Evolutionary conservation across 306 rosid genomes (phyloP).

Genomic region (Neltuma alba): DNA sequence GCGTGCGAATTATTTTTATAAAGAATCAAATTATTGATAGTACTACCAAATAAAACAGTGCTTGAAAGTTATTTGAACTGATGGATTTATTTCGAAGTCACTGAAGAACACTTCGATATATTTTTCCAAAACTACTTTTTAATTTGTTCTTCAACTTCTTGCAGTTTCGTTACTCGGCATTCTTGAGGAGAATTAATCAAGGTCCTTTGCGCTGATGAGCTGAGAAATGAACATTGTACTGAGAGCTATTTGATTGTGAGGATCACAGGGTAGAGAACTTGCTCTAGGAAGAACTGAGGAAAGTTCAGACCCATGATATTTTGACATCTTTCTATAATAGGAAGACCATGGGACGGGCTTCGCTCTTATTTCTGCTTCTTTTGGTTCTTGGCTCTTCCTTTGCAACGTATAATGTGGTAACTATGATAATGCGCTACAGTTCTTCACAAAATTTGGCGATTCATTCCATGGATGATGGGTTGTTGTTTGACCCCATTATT

Average conservation of each 20-base stretch:
- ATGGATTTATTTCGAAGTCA: conserved; percentile 1
- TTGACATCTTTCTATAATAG: conserved; percentile 46
- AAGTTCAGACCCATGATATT: conserved; percentile 41
- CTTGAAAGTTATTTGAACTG: conserved; percentile 1
- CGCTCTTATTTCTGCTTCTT: conserved; percentile 65
- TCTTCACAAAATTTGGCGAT: conserved; percentile 46
- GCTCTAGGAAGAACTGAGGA: conserved; percentile 40
- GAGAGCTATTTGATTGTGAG: conserved; percentile 32
- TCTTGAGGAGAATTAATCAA: conserved; percentile 18
- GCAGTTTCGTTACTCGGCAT: conserved; percentile 31
- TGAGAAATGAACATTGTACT: conserved; percentile 13
- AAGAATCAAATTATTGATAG: neutral
- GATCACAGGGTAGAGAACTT: conserved; percentile 37
- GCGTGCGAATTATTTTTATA: neutral
- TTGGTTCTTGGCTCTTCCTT: conserved; percentile 81
- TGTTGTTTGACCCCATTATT: conserved; percentile 64
- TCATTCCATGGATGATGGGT: conserved; percentile 31
- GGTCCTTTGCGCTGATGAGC: conserved; percentile 36
- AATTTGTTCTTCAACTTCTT: conserved; percentile 19
- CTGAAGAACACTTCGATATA: neutral
- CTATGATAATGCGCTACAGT: conserved; percentile 60
- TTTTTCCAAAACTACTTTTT: conserved; percentile 8
- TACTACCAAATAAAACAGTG: neutral
- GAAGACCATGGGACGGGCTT: conserved; percentile 68
- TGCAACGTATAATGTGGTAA: conserved; percentile 75